Percentiles rank a stretch among this genome's conserved stretches.
These are phyloP conservation scores for Cordia subcordata DNA, from an alignment of 257 asterid genomes.

Conservation along the genomic window DNA sequence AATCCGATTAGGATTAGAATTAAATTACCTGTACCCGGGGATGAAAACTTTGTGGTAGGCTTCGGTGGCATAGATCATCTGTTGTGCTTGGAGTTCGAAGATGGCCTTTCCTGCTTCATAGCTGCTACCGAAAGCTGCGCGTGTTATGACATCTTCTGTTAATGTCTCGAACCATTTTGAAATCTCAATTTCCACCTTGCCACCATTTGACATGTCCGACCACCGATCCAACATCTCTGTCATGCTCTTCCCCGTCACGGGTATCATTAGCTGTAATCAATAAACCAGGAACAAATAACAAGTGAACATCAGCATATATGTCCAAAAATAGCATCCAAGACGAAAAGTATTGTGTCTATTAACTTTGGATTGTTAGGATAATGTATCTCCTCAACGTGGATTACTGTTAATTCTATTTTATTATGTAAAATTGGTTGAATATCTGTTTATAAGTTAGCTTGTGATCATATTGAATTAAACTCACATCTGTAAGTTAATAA, in stretches of 20 bases:
- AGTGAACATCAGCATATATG: neutral
- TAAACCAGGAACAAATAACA: neutral
- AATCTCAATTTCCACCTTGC: constrained; percentile 63
- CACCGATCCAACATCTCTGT: constrained; percentile 50
- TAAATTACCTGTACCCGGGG: constrained; percentile 89
- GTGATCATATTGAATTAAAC: too few species aligned
- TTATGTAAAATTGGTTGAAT: too few species aligned
- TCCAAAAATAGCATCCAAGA: too few species aligned
- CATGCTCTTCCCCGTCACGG: constrained; percentile 64
- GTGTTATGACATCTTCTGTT: constrained; percentile 65
- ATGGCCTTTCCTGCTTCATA: constrained; percentile 71
- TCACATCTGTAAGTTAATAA: too few species aligned
- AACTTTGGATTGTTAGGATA: too few species aligned
- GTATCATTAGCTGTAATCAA: constrained; percentile 75
- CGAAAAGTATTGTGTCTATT: too few species aligned
- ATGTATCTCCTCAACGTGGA: too few species aligned
- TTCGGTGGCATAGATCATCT: constrained; percentile 71
- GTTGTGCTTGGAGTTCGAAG: constrained; percentile 71
- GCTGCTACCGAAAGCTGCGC: constrained; percentile 73
- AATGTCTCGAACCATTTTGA: constrained; percentile 60
- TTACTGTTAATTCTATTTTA: too few species aligned
- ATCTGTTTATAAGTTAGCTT: too few species aligned
- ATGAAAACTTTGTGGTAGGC: constrained; percentile 67
- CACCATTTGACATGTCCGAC: constrained; percentile 47
- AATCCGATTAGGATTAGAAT: too few species aligned